Percentiles rank a stretch among this genome's conserved stretches.
Conservation (phyloP, 257 asterid genomes). For the Eustoma russellianum region DNA sequence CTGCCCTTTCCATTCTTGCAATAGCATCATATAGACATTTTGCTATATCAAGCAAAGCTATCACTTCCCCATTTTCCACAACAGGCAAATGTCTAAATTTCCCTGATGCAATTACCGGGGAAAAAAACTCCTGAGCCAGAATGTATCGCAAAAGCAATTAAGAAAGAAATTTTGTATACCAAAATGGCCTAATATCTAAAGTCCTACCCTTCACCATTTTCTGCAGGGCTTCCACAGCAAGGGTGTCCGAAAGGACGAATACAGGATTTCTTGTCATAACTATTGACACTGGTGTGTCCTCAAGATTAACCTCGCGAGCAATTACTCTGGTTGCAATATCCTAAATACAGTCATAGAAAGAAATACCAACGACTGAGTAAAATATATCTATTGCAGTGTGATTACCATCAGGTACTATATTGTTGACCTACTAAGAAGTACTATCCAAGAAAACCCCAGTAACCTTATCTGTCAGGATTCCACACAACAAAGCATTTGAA, state of each 20-base stretch:
- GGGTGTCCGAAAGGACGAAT: conserved; percentile 94
- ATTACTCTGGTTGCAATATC: conserved; percentile 84
- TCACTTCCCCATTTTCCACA: conserved; percentile 94
- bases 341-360: conserved; percentile 22
- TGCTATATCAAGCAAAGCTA: conserved; percentile 92
- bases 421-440: neutral
- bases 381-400: neutral
- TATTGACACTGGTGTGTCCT: conserved; percentile 82
- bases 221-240: conserved; percentile 97
- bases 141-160: conserved; percentile 8
- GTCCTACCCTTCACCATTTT: conserved; percentile 92
- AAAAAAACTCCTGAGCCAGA: neutral
- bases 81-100: conserved; percentile 96
- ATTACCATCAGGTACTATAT: neutral
- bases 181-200: conserved; percentile 1
- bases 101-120: conserved; percentile 33
- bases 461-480: conserved; percentile 95
- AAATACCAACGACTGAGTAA: neutral
- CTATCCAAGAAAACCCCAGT: conserved; percentile 5
- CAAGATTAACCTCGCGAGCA: conserved; percentile 67
- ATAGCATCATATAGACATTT: conserved; percentile 95
- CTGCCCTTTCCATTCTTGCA: conserved; percentile 95
- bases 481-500: conserved; percentile 87
- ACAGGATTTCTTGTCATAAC: conserved; percentile 98
- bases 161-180: neutral